These are phyloP conservation scores for Neofusicoccum laricinum DNA, from an alignment of 2,329 filamentous ascomycete genomes.

Conservation along the genomic window DNA sequence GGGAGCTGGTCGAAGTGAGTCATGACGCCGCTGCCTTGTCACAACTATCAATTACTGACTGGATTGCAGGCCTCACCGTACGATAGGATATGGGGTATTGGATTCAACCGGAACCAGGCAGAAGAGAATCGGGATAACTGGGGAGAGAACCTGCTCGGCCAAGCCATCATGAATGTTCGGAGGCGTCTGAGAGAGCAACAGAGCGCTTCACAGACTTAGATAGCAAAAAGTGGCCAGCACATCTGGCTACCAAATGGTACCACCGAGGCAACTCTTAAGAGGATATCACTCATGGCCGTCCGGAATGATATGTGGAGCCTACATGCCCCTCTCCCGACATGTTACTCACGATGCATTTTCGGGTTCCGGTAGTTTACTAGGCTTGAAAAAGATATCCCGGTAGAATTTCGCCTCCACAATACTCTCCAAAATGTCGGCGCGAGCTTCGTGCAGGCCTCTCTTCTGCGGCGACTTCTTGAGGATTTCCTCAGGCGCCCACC, in stretches of 20 bases:
- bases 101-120: constrained; percentile 54
- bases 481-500: constrained; percentile 70
- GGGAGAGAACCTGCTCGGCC: constrained; percentile 65
- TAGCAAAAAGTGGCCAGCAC: not conserved
- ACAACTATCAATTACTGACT: not conserved
- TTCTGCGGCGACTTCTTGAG: constrained; percentile 67
- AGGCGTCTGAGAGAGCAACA: constrained; percentile 42
- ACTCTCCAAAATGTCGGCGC: constrained; percentile 89
- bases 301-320: too few species aligned
- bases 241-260: too few species aligned
- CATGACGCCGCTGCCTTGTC: not conserved
- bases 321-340: too few species aligned
- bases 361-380: constrained; percentile 2
- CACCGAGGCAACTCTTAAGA: too few species aligned
- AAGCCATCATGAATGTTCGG: constrained; percentile 60
- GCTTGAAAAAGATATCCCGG: constrained; percentile 62
- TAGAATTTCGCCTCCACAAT: constrained; percentile 90
- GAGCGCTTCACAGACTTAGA: not conserved
- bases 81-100: constrained; percentile 66
- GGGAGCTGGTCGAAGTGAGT: constrained; percentile 61
- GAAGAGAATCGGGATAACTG: constrained; percentile 48
- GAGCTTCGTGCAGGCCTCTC: constrained; percentile 74
- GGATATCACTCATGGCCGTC: too few species aligned
- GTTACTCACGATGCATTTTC: not conserved
- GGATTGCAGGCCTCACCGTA: constrained; percentile 23